Evolutionary conservation across 805 yeast species (phyloP), one percentile per base, ranked within the genome.

Genomic region (Zygosaccharomyces bailii): DNA sequence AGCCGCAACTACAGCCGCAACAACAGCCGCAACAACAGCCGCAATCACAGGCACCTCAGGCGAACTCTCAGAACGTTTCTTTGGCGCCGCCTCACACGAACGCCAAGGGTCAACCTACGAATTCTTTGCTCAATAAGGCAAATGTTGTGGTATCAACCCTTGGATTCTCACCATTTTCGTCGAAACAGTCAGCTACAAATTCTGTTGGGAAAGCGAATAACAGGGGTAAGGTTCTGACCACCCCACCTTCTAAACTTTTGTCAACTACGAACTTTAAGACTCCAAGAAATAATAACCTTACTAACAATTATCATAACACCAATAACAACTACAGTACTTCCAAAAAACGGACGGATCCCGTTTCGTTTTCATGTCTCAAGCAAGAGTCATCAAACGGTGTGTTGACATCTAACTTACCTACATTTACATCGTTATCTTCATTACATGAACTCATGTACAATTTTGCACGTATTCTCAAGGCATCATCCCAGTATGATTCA

Each of bases 401-500:
- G n/a, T 18, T 39, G 16, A 34, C 48, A 6, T 25, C 44, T 19
- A 33, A 32, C 7, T 13, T 31, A 21, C 18, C 40, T 10, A 13
- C 45, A 16, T 34, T 44, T 5, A 17, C 48, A 7, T 34, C 51
- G 5, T 39, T 42, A 25, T 40, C 46, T 17, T 31, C 52, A 9
- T 34, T 48, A 13, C 45, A 43, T 39, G 50, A 48, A 33, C 34
- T 57, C 1, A 39, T 57, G 16, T 55, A 49, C 32, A 47, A 45
- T 3, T 54, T 57, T 37, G 53, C 55, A 5, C 47, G 52, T 20
- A 48, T 56, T 14, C 30, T 53, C 20, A 53, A 52, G 30, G 39
- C 55, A 4, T 48, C 57, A 7, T 50, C 59, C 3, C 70, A 74
- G 34, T 90, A 76, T 63, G 93, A 90, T 57, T 86, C 95, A 53